Percentiles rank a stretch among this genome's conserved stretches.
Conservation (phyloP, 495 filamentous ascomycete genomes). For the Talaromyces stipitatus region DNA sequence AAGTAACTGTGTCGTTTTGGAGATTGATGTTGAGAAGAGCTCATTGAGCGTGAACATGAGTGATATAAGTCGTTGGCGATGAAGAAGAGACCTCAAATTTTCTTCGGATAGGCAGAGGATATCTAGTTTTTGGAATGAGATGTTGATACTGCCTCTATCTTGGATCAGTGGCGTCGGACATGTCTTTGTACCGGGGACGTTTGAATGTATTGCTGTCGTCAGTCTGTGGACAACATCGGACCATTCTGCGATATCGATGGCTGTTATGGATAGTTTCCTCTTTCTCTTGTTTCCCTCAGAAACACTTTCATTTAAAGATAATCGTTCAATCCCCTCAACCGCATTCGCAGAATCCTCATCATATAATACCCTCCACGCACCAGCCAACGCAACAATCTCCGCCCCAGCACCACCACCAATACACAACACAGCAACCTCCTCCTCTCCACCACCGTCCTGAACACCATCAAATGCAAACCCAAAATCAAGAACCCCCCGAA, state of each 20-base stretch:
- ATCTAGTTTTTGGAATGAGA: conserved; percentile 54
- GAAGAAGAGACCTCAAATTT: conserved; percentile 31
- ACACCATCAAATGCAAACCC: conserved; percentile 2
- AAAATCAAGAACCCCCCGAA: conserved; percentile 29
- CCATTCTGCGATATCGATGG: conserved; percentile 82
- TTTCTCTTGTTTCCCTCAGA: neutral
- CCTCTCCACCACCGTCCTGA: neutral
- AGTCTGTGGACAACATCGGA: conserved; percentile 49
- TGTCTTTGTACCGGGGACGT: conserved; percentile 21
- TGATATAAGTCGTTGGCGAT: conserved; percentile 51
- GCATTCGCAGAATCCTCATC: neutral
- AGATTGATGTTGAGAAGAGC: conserved; percentile 70
- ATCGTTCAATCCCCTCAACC: neutral
- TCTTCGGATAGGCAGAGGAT: conserved; percentile 44
- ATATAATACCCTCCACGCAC: conserved; percentile 43
- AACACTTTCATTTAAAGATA: neutral
- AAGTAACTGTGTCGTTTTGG: conserved; percentile 67
- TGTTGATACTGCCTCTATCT: conserved; percentile 27
- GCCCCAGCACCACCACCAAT: conserved; percentile 85
- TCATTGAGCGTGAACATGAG: conserved; percentile 97
- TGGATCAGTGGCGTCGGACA: conserved; percentile 48
- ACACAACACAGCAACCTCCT: conserved; percentile 41
- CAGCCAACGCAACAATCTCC: conserved; percentile 71
- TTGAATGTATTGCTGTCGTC: conserved; percentile 25
- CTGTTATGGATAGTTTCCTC: conserved; percentile 43